phyloP scores from a whole-genome alignment of 441 rosid species.

The Pelargonium cotyledonis region DNA sequence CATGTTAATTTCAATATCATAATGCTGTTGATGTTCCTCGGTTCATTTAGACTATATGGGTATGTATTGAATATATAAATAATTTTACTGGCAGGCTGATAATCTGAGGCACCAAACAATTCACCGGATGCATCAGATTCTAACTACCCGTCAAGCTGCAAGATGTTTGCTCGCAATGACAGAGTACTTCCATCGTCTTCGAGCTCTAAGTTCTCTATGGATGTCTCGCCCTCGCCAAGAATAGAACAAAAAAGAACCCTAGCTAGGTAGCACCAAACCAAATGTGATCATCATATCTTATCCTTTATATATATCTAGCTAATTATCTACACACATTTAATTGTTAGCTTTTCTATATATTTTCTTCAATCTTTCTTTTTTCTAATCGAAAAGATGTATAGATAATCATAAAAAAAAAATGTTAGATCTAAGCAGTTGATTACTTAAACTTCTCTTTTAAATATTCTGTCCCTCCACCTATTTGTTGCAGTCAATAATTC shows the following conservation, averaged over 20 bases:
- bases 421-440: no score
- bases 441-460: background rate
- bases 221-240: slow-evolving; percentile 80
- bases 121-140: slow-evolving; percentile 58
- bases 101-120: slow-evolving; percentile 81
- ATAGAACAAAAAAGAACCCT: slow-evolving; percentile 21
- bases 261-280: slow-evolving; percentile 1
- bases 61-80: no score
- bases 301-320: background rate
- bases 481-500: no score
- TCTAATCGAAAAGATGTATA: background rate
- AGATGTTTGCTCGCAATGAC: slow-evolving; percentile 69
- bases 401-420: no score
- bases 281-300: slow-evolving; percentile 5
- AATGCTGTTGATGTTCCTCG: no score
- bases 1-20: no score
- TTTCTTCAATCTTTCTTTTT: slow-evolving; percentile 10
- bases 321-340: background rate
- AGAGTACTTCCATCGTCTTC: slow-evolving; percentile 86
- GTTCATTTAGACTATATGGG: no score
- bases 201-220: slow-evolving; percentile 94
- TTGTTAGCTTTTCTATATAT: slow-evolving; percentile 9
- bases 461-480: no score
- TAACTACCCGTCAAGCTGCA: slow-evolving; percentile 85
- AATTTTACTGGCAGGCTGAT: slow-evolving; percentile 70